A percentile compares a stretch with the other conserved stretches of the same genome.
Evolutionary conservation across 2,329 filamentous ascomycete species (phyloP).

Genomic region (Penicillium sp.): DNA sequence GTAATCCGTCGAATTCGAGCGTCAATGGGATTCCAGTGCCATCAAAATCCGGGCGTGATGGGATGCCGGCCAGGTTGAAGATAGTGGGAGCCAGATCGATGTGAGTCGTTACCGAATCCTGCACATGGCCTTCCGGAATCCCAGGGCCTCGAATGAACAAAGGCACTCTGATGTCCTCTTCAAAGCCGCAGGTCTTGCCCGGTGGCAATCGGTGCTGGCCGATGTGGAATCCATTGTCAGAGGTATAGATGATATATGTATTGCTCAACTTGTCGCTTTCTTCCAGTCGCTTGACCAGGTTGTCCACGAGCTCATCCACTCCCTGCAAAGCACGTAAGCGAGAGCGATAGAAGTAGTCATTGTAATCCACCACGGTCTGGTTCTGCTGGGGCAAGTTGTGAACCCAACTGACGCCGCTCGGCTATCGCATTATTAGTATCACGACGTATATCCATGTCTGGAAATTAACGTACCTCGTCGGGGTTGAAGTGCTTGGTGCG

Average conservation of each 20-base stretch:
- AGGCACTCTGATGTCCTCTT: conserved; percentile 60
- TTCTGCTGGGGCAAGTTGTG: conserved; percentile 45
- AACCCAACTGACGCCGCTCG: conserved; percentile 50
- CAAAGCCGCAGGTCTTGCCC: conserved; percentile 58
- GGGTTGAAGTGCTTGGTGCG: conserved; percentile 67
- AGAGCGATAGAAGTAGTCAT: conserved; percentile 53
- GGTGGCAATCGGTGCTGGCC: conserved; percentile 59
- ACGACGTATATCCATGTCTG: neutral
- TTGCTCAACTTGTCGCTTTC: conserved; percentile 47
- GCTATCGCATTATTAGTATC: conserved; percentile 17
- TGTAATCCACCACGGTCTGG: conserved; percentile 48
- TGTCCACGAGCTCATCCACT: conserved; percentile 56
- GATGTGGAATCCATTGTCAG: conserved; percentile 61
- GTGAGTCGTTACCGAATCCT: conserved; percentile 57
- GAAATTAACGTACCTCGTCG: conserved; percentile 42
- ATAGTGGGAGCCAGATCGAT: conserved; percentile 64
- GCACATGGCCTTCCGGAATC: conserved; percentile 43
- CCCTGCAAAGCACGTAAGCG: conserved; percentile 52
- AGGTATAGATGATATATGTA: conserved; percentile 61
- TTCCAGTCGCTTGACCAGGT: conserved; percentile 44
- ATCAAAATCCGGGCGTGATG: conserved; percentile 54
- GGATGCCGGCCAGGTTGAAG: conserved; percentile 44
- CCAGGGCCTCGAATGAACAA: conserved; percentile 60
- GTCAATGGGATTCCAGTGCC: conserved; percentile 53
- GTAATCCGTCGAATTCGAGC: conserved; percentile 20